Evolutionary conservation across 441 rosid species (phyloP), one percentile per base, ranked within the genome.

Genomic region (Francoa sonchifolia): DNA sequence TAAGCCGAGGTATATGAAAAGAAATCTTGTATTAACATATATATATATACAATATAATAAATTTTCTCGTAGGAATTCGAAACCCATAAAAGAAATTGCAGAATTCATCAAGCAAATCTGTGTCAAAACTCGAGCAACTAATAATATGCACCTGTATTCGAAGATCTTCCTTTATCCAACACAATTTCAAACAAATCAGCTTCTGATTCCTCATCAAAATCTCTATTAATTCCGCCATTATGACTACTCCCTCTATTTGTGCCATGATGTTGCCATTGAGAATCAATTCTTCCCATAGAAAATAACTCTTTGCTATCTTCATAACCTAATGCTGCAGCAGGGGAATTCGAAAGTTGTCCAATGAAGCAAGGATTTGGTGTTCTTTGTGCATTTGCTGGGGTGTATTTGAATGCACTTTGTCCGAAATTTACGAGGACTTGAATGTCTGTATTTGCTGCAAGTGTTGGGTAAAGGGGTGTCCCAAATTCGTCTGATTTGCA

Each of bases 261-360:
- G 40, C 66, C 50, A 40, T 84, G 47, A 41, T 60, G 63, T 27
- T 75, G 65, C 88, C 92, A 84, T 22, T 77, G 86, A 5, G 97
- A 67, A 35, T 89, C 94, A 11, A 89, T 70, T 66, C 97, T 84
- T 38, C 95, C 97, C 73, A 89, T 89, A 4, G 97, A 89, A 54
- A 89, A 89, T 0, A 89, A 71, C 54, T 89, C 95, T 63, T 52
- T 79, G 57, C 97, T 84, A 28, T 84, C 95, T 7, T 77, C 97
- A 14, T 68, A 62, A 6, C 73, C 61, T 25, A 72, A 42, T 40
- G 83, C 66, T 25, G 53, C 68, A 0, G 67, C 65, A 2, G 88
- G 61, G 25, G 79, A 59, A 18, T 55, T 67, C 19, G 19, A 67
- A 21, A 61, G 58, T 3, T 81, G 74, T 11, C 76, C 69, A 15